Base-by-base conservation (phyloP, 441 rosid species). In the Mallotus repandus region DNA sequence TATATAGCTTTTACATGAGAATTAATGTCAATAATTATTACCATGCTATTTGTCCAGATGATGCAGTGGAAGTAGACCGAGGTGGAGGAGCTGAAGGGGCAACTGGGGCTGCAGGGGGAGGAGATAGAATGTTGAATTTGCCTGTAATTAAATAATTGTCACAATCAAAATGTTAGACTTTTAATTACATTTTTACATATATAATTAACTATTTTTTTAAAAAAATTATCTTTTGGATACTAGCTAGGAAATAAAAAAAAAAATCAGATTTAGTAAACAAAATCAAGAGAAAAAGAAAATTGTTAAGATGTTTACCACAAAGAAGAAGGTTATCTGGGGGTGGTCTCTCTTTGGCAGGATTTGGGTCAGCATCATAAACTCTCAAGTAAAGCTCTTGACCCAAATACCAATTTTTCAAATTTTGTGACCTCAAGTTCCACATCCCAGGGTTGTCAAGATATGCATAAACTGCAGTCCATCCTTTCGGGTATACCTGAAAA, bases 381-480 rank as follows among this genome's bases (percentile, higher is more conserved):
- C 89, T 84, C n/a, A 91, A 61, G 74, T 90, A 90, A 67, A 93
- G 84, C 57, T 93, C 89, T 72, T 91, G 87, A 53, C 97, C 98
- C 21, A 91, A 73, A 76, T 91, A 91, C 82, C 91, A 89, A 49
- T 86, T 83, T 43, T 78, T 87, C 85, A 93, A 84, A 68, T 63
- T 78, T 79, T 92, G 91, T 2, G 92, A 90, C 74, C 97, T 87
- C 61, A 91, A 21, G 76, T 89, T 92, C 97, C 97, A 92, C 92
- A 92, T 92, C 61, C 97, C 96, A 22, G 88, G 91, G 60, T 90
- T 92, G 82, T 91, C 92, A 21, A 91, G 70, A 35, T 88, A 78
- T 83, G 91, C 78, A 79, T 86, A 88, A 29, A 90, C 81, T 0
- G 93, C 89, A 6, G 88, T 87, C 96, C 96, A 89, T 41, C 77